These are phyloP conservation scores for Tuber microsphaerosporum DNA, from an alignment of 495 filamentous ascomycete species.

Conservation along the genomic window DNA sequence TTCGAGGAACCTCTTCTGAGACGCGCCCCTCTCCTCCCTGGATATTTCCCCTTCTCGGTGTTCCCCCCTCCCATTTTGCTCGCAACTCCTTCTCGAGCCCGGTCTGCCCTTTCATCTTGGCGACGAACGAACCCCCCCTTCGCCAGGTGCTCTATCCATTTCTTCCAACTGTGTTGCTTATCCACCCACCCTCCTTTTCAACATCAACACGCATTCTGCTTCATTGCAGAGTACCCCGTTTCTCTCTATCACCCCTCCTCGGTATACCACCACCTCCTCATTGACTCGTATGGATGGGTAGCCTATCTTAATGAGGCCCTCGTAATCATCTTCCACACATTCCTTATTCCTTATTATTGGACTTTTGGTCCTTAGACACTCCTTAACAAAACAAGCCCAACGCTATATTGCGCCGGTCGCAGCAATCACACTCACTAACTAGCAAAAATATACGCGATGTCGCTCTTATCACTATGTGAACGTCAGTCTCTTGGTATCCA, in stretches of 20 bases:
- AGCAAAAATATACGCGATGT: conserved; percentile 25
- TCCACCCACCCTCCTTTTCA: background rate
- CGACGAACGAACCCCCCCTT: background rate
- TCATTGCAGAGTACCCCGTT: conserved; percentile 1
- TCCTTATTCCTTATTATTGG: conserved; percentile 27
- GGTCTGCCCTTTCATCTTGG: background rate
- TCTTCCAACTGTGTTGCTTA: background rate
- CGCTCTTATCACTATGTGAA: conserved; percentile 31
- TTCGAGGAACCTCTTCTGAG: background rate
- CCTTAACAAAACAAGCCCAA: conserved; percentile 23
- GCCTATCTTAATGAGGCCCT: conserved; percentile 23
- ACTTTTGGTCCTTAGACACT: conserved; percentile 29
- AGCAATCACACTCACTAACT: conserved; percentile 23
- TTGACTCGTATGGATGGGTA: background rate
- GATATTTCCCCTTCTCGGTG: background rate
- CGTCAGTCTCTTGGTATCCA: conserved; percentile 34
- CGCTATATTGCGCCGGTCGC: conserved; percentile 31
- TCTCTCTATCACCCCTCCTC: background rate
- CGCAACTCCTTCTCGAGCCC: background rate
- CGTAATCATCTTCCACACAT: conserved; percentile 30
- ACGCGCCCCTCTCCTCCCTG: background rate
- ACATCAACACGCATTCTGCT: conserved; percentile 1
- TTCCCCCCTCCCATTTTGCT: background rate
- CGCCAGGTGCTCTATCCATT: background rate
- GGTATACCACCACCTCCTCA: background rate